Conservation (phyloP, 345 rosid genomes). For the Eucalyptus pumila region DNA sequence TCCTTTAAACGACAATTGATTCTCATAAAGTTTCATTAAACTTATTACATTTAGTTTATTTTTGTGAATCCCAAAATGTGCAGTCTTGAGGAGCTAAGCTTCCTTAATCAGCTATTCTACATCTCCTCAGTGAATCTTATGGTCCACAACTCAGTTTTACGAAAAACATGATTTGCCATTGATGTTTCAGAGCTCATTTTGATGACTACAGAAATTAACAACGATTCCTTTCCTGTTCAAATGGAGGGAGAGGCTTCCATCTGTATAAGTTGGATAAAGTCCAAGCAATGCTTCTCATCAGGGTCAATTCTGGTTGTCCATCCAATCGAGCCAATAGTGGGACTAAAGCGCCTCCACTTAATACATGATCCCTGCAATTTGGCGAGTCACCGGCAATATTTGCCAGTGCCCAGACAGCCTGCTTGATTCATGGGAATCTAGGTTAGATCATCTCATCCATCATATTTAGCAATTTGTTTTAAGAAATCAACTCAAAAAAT, state of each 20-base stretch:
- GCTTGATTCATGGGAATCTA: background rate
- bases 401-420: slow-evolving; percentile 55
- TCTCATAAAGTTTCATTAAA: background rate
- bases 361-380: slow-evolving; percentile 33
- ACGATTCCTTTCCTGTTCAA: slow-evolving; percentile 19
- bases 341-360: slow-evolving; percentile 24
- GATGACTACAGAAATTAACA: background rate
- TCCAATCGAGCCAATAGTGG: slow-evolving; percentile 33
- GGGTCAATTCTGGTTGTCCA: slow-evolving; percentile 18
- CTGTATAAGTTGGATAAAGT: slow-evolving; percentile 34
- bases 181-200: background rate
- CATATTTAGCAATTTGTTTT: background rate
- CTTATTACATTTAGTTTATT: slow-evolving; percentile 5
- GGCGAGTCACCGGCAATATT: slow-evolving; percentile 47
- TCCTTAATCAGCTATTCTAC: background rate
- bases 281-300: slow-evolving; percentile 39
- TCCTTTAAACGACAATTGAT: background rate
- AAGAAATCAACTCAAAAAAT: background rate
- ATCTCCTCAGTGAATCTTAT: background rate
- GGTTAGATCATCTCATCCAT: background rate
- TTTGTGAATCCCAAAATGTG: background rate
- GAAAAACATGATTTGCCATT: background rate
- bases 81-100: background rate
- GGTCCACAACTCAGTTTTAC: background rate
- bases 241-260: slow-evolving; percentile 39